phyloP scores from a whole-genome alignment of 1,284 basidiomycete species.

The Leccinum huronense region DNA sequence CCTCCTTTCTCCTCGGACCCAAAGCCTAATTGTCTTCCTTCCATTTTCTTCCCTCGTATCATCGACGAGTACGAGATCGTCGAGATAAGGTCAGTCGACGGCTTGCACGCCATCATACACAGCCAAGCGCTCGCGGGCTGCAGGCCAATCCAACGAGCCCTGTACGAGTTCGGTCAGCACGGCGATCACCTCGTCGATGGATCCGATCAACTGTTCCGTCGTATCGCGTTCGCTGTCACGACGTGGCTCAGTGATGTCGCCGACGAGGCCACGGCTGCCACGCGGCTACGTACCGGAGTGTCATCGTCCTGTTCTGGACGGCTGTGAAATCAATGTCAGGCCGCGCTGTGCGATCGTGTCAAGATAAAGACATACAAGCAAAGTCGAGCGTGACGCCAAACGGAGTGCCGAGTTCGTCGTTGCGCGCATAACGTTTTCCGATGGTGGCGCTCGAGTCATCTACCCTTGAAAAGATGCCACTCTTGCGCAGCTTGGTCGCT shows the following conservation, averaged over 20 bases:
- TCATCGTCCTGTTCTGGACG: constrained; percentile 85
- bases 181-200: constrained; percentile 86
- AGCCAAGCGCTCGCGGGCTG: constrained; percentile 71
- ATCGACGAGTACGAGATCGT: background rate
- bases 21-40: constrained; percentile 2
- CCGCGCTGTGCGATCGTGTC: background rate
- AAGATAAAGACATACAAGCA: constrained; percentile 67
- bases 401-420: constrained; percentile 98
- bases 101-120: constrained; percentile 92
- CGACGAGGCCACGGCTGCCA: background rate
- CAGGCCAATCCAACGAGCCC: constrained; percentile 75
- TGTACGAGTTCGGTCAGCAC: constrained; percentile 77
- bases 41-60: background rate
- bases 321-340: constrained; percentile 43
- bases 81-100: constrained; percentile 41
- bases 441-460: constrained; percentile 96
- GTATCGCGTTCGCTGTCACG: constrained; percentile 86
- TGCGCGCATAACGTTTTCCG: constrained; percentile 95
- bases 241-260: constrained; percentile 5
- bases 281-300: constrained; percentile 63
- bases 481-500: constrained; percentile 86
- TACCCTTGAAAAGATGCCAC: constrained; percentile 88
- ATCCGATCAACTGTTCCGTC: constrained; percentile 90
- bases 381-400: constrained; percentile 98
- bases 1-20: constrained; percentile 1